These are phyloP conservation scores for Mucor ambiguus DNA, from an alignment of 371 early-diverging fungal species.

Conservation along the genomic window DNA sequence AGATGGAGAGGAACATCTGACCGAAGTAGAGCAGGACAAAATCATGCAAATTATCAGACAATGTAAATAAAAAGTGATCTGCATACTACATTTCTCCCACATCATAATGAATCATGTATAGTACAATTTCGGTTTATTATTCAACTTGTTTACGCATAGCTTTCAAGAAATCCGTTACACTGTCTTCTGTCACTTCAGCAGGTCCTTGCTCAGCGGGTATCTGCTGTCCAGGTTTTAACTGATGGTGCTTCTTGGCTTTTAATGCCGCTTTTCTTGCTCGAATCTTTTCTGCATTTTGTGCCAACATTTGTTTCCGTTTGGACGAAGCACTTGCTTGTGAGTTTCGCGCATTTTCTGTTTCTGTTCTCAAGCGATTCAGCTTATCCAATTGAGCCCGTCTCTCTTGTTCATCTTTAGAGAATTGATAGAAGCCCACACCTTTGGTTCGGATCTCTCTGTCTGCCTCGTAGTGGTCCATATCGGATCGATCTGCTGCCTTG, in stretches of 20 bases:
- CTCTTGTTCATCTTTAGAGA: slow-evolving; percentile 71
- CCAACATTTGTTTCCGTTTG: slow-evolving; percentile 52
- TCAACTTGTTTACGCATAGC: slow-evolving; percentile 32
- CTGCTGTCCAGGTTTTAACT: slow-evolving; percentile 16
- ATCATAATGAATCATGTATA: too few species aligned
- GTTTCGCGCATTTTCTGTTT: slow-evolving; percentile 51
- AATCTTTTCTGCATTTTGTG: slow-evolving; percentile 51
- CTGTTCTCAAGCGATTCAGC: slow-evolving; percentile 59
- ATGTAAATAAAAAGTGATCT: background rate
- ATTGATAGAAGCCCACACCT: slow-evolving; percentile 77
- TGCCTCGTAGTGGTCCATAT: slow-evolving; percentile 58
- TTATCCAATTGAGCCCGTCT: slow-evolving; percentile 68
- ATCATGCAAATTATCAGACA: background rate
- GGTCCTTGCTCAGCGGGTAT: slow-evolving; percentile 5
- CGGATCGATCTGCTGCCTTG: slow-evolving; percentile 29
- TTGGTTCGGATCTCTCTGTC: slow-evolving; percentile 66
- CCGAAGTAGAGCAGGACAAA: background rate
- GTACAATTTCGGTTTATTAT: background rate
- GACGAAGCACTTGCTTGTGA: slow-evolving; percentile 41
- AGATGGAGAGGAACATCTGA: background rate
- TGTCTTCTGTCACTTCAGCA: slow-evolving; percentile 31
- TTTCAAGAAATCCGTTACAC: slow-evolving; percentile 33
- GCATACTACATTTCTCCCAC: too few species aligned
- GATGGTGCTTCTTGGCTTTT: slow-evolving; percentile 32
- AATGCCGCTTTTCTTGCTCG: slow-evolving; percentile 38